These are phyloP conservation scores for Teratosphaeria zuluensis DNA, from an alignment of 2,329 filamentous ascomycete species.

Conservation along the genomic window DNA sequence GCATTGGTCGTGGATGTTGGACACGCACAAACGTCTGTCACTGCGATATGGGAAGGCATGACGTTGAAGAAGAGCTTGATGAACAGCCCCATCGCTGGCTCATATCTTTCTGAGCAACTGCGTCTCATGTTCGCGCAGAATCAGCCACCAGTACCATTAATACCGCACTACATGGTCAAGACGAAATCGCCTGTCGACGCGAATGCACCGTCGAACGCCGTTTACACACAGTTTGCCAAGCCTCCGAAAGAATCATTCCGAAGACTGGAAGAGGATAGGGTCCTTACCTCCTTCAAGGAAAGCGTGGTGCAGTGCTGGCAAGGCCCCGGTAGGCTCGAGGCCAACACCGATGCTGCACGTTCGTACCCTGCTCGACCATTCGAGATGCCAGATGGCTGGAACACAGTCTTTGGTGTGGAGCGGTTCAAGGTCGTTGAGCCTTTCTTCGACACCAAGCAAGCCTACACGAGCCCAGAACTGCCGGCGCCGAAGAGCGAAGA, in stretches of 20 bases:
- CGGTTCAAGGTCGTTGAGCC: slow-evolving; percentile 80
- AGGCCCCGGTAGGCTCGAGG: slow-evolving; percentile 59
- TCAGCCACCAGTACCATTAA: slow-evolving; percentile 61
- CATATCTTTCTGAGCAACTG: slow-evolving; percentile 84
- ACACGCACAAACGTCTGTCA: slow-evolving; percentile 78
- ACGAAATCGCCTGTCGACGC: slow-evolving; percentile 86
- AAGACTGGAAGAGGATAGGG: slow-evolving; percentile 78
- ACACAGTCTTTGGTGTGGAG: slow-evolving; percentile 86
- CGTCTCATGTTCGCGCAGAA: slow-evolving; percentile 64
- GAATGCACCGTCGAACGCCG: slow-evolving; percentile 65
- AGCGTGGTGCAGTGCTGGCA: slow-evolving; percentile 91
- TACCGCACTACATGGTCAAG: slow-evolving; percentile 79
- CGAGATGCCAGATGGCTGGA: slow-evolving; percentile 94
- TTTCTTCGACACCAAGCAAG: slow-evolving; percentile 78
- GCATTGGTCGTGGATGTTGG: slow-evolving; percentile 89
- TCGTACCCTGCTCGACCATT: slow-evolving; percentile 73
- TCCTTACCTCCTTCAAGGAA: slow-evolving; percentile 94
- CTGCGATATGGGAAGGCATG: slow-evolving; percentile 88
- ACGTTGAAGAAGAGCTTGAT: slow-evolving; percentile 78
- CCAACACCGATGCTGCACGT: slow-evolving; percentile 67
- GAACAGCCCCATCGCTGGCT: slow-evolving; percentile 73
- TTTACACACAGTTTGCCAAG: slow-evolving; percentile 58
- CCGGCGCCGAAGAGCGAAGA: slow-evolving; percentile 51
- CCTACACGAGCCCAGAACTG: slow-evolving; percentile 45
- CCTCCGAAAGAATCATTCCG: slow-evolving; percentile 62